Evolutionary conservation across 768 basidiomycete species (phyloP), one percentile per base, ranked within the genome.

Genomic region (Xanthoconium purpureum): DNA sequence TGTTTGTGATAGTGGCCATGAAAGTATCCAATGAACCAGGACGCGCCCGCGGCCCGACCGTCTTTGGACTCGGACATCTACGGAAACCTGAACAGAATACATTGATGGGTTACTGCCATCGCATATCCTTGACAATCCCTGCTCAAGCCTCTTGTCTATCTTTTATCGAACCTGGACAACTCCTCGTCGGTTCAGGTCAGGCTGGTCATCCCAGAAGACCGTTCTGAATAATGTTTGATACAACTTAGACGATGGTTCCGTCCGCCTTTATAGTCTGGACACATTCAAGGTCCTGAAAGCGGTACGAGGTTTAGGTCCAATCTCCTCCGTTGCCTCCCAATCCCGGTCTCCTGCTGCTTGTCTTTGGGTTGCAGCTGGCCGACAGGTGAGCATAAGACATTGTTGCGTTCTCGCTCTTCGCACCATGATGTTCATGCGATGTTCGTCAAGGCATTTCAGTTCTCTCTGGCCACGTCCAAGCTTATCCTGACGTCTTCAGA

Each of bases 301-400:
- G 4, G 73, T 89, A 47, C 77, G 80, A 62, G 80, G 80, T 7
- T 69, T 86, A 8, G 78, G 67, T 5, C 87, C 89, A 58, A 73
- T 92, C 24, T 84, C 88, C 0, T 90, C 87, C 0, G 74, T 90
- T 28, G 71, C 77, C 2, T 82, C 80, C 62, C 63, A 77, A 10
- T 69, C 76, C 57, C 68, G 72, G 35, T 72, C 75, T 15, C 72
- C 79, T 30, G 57, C 78, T 14, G 71, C 77, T 44, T 75, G 79
- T 51, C 73, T 85, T 5, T 92, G 87, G 88, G 63, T 91, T 30
- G 88, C 86, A 3, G 81, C 79, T 64, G 88, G 87, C 24, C 71
- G 72, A 60, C 75, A 77, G 63, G 90, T 88, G 57, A 60, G 42
- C 35, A 39, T 28, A 47, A 11, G 29, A 39, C 33, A 20, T 45